Evolutionary conservation across 176 grass and related monocot species (phyloP).

Genomic region (Tillandsia fasciculata): DNA sequence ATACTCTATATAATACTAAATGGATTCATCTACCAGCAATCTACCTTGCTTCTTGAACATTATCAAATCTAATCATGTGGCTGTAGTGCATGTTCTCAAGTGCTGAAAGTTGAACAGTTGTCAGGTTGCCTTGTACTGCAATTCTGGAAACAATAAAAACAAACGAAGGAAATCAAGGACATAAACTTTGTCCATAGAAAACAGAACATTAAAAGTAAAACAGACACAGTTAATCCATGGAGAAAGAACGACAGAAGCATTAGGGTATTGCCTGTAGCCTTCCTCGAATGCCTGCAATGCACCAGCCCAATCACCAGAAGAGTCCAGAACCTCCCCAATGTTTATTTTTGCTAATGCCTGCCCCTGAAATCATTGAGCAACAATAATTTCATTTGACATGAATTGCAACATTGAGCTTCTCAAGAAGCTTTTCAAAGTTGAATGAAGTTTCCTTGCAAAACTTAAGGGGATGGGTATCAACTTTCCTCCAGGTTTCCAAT

Average conservation of each 20-base stretch:
- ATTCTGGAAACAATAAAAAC: constrained; percentile 51
- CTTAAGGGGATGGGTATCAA: constrained; percentile 8
- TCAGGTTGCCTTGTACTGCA: constrained; percentile 63
- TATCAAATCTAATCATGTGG: constrained; percentile 87
- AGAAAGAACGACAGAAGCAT: not conserved
- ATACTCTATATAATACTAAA: not conserved
- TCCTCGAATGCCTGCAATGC: constrained; percentile 88
- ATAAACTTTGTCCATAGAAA: not conserved
- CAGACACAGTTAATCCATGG: too few species aligned
- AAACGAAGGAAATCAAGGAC: not conserved
- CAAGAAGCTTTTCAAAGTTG: not conserved
- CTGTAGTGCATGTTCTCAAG: constrained; percentile 95
- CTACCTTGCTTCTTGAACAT: constrained; percentile 72
- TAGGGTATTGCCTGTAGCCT: constrained; percentile 68
- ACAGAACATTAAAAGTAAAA: too few species aligned
- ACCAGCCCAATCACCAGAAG: constrained; percentile 55
- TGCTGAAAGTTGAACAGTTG: constrained; percentile 48
- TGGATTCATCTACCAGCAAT: not conserved
- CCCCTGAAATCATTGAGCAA: constrained; percentile 41
- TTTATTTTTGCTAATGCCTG: constrained; percentile 94
- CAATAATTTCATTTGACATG: constrained; percentile 6
- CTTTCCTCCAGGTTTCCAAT: constrained; percentile 77
- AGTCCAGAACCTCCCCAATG: constrained; percentile 80
- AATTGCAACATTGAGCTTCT: not conserved
- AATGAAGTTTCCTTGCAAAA: not conserved